These are phyloP conservation scores for Aspergillus sp. DNA, from an alignment of 2,329 filamentous ascomycete genomes.

Conservation along the genomic window DNA sequence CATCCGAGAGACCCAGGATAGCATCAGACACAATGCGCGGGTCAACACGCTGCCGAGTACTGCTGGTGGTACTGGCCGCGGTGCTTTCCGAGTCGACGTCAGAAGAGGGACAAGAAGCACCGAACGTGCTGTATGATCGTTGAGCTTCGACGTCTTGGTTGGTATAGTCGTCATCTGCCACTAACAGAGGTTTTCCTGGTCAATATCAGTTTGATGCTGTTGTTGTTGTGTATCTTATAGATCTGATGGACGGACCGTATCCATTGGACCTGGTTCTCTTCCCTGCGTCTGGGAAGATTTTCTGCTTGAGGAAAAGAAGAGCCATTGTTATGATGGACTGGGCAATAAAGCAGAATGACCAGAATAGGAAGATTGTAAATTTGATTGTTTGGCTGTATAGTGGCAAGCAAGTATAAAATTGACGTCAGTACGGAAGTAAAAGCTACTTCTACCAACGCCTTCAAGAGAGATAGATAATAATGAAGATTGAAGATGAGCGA, in stretches of 20 bases:
- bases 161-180: conserved; percentile 17
- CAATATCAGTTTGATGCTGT: conserved; percentile 3
- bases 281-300: conserved; percentile 25
- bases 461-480: too few relatives aligned
- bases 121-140: conserved; percentile 31
- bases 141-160: conserved; percentile 31
- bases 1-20: conserved; percentile 73
- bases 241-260: conserved; percentile 11
- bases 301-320: conserved; percentile 35
- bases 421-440: too few relatives aligned
- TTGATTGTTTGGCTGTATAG: too few relatives aligned
- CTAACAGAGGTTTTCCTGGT: conserved; percentile 30
- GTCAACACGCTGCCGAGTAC: conserved; percentile 31
- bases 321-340: conserved; percentile 28
- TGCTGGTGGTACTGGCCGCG: conserved; percentile 12
- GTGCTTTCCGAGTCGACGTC: conserved; percentile 16
- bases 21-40: conserved; percentile 51
- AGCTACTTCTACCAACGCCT: too few relatives aligned
- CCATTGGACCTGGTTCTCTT: conserved; percentile 8
- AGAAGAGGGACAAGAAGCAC: conserved; percentile 13
- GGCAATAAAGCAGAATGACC: too few relatives aligned
- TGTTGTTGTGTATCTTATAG: not conserved
- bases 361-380: too few relatives aligned
- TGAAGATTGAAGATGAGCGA: too few relatives aligned
- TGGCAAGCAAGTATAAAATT: too few relatives aligned